Evolutionary conservation across 768 basidiomycete species (phyloP).

Genomic region (Omphalotus guepiniiformis): DNA sequence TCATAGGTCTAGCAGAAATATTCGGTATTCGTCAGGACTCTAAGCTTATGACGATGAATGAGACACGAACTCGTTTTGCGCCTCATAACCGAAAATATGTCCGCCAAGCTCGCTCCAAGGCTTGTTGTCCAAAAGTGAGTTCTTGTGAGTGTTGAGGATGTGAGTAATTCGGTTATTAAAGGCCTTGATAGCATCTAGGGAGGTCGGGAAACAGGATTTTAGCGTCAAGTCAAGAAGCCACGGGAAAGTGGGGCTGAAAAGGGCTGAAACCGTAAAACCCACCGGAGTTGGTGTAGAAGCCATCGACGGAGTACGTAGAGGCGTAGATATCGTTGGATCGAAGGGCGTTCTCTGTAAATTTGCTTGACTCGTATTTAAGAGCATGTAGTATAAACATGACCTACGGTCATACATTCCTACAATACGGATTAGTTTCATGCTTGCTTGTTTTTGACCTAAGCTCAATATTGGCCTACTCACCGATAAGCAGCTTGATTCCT

Average conservation of each 20-base stretch:
- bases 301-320: constrained; percentile 24
- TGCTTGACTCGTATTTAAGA: not conserved
- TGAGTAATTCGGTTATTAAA: constrained; percentile 34
- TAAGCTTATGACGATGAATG: not conserved
- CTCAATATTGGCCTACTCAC: not conserved
- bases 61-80: constrained; percentile 27
- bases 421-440: not conserved
- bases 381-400: not conserved
- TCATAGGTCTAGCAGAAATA: constrained; percentile 17
- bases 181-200: constrained; percentile 21
- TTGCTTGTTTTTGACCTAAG: constrained; percentile 14
- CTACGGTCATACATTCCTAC: constrained; percentile 18
- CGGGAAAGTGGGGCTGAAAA: not conserved
- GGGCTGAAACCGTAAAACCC: not conserved
- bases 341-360: constrained; percentile 28
- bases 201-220: no score
- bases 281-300: constrained; percentile 28
- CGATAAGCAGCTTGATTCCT: constrained; percentile 19
- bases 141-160: constrained; percentile 32
- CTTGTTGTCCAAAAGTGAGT: constrained; percentile 26
- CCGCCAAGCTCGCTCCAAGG: constrained; percentile 34
- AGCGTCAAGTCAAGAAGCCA: not conserved
- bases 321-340: constrained; percentile 30
- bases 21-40: not conserved
- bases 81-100: constrained; percentile 35